A percentile compares a stretch with the other conserved stretches of the same genome.
Conservation (phyloP, 148 eudicot genomes). For the Arbutus unedo region DNA sequence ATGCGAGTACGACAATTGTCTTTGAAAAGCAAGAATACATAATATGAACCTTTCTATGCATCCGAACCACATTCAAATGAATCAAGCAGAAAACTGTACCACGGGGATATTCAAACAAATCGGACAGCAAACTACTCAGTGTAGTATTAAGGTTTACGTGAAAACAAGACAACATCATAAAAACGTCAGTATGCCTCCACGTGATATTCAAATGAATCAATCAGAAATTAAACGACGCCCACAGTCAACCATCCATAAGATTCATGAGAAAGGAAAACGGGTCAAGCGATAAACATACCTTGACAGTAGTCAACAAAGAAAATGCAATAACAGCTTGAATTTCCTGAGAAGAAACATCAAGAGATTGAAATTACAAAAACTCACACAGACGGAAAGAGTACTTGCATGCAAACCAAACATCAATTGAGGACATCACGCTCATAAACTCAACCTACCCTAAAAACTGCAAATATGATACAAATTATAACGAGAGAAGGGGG, state of each 20-base stretch:
- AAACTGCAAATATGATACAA: not conserved
- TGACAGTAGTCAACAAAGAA: slow-evolving; percentile 51
- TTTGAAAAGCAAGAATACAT: not conserved
- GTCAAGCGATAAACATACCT: slow-evolving; percentile 38
- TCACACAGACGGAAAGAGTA: not conserved
- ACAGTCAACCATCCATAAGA: not conserved
- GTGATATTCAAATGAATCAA: not conserved
- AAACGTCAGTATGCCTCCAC: not conserved
- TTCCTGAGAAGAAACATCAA: slow-evolving; percentile 46
- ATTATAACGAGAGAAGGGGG: not conserved
- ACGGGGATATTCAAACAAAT: not conserved
- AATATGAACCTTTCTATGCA: not conserved
- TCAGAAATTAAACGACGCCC: not conserved
- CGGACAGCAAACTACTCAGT: not conserved
- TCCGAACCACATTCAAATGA: not conserved
- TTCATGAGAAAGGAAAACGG: not conserved
- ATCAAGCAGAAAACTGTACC: not conserved
- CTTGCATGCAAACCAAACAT: not conserved
- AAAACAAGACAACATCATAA: not conserved
- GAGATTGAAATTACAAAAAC: not conserved
- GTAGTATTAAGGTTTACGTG: not conserved
- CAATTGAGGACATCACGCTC: not conserved
- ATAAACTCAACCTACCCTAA: not conserved
- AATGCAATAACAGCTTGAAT: slow-evolving; percentile 79
- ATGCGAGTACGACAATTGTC: not conserved